Base-by-base conservation (phyloP, 495 filamentous ascomycete genomes). In the Hypoxylon fuscum region DNA sequence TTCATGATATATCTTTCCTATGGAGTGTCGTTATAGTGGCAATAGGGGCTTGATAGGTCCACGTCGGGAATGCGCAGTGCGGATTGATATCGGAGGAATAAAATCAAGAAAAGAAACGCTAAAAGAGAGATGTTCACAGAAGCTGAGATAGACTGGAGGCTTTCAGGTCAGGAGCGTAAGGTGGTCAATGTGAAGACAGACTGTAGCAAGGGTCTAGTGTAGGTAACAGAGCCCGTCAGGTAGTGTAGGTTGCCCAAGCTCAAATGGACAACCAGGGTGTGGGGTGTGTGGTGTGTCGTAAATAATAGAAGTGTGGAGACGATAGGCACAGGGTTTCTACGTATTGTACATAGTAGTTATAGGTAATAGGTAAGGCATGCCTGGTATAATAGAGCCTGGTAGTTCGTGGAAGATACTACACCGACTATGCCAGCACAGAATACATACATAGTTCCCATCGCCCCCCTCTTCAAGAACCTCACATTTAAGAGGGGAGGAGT, bases 1-100 rank as follows among this genome's bases (percentile, higher is more conserved):
- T 69, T 79, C 73, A 75, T 62, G 53, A 72, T 74, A 72, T 74
- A 64, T 72, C 62, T 49, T 40, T 53, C 63, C 69, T 67, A 63
- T 58, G 62, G 64, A 68, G 66, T 69, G 68, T 66, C 64, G 68
- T 64, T 64, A 68, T 66, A 59, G 62, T 52, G 62, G 58, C 46
- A 55, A 68, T 62, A 70, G 72, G 69, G 69, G 72, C 64, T 71
- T 68, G 55, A 72, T 73, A 75, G 66, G 73, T 66, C 67, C 68
- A 71, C 70, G 61, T 73, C 70, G 74, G 72, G 63, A 73, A 69
- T 71, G 57, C 63, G 76, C 74, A 72, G 71, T 70, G 68, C 69
- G 54, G 56, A 60, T 59, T 63, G 63, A 54, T 59, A 65, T 66
- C 56, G 59, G 64, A 64, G 59, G 43, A 49, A 64, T 49, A 59